Conservation (phyloP, 257 asterid species). For the Jaltomata sinuosa region DNA sequence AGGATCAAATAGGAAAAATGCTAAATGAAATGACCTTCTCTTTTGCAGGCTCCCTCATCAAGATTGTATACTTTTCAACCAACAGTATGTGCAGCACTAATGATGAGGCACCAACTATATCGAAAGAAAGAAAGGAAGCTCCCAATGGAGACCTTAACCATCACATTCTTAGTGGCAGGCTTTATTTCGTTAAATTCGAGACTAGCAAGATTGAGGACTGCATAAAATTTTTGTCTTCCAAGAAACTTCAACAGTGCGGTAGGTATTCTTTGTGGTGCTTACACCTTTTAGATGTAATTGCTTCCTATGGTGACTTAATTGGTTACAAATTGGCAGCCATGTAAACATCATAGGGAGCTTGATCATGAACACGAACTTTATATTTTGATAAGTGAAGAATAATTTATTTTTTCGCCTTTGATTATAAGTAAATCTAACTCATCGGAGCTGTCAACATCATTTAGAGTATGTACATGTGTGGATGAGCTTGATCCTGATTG, state of each 20-base stretch:
- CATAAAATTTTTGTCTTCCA: slow-evolving; percentile 32
- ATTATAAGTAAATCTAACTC: not conserved
- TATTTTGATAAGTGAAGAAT: not conserved
- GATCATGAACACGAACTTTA: not conserved
- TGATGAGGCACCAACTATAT: slow-evolving; percentile 10
- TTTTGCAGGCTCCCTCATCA: slow-evolving; percentile 65
- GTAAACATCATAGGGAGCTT: not conserved
- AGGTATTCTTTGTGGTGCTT: not conserved
- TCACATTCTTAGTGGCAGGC: slow-evolving; percentile 22
- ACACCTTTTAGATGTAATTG: not conserved
- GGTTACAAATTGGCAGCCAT: not conserved
- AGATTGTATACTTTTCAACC: slow-evolving; percentile 62
- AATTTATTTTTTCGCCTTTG: not conserved
- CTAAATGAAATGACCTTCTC: not conserved
- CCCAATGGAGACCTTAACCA: slow-evolving; percentile 17
- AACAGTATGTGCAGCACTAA: slow-evolving; percentile 8
- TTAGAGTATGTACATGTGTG: not conserved
- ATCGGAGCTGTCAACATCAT: not conserved
- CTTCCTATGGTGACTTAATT: not conserved
- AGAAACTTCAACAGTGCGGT: slow-evolving; percentile 24
- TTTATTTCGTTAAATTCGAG: slow-evolving; percentile 32
- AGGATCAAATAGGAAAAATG: not conserved
- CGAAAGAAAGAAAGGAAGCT: slow-evolving; percentile 2
- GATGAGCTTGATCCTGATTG: not conserved
- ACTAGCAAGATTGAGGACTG: slow-evolving; percentile 36